Evolutionary conservation across 345 rosid species (phyloP).

Genomic region (Erucastrum elatum): DNA sequence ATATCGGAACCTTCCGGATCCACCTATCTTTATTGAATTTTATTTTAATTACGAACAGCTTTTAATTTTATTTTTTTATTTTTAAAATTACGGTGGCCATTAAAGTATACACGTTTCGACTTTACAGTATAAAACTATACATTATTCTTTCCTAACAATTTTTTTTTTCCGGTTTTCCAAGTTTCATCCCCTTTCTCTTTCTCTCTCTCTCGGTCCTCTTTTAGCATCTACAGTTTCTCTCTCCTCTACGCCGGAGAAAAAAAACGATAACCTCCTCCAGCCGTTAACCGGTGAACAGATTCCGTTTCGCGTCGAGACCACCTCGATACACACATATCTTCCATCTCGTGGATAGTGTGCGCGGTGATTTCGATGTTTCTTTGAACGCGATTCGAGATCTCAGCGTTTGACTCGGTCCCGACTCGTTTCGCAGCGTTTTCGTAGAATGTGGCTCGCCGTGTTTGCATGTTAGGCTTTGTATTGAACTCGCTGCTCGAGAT

Average conservation of each 20-base stretch:
- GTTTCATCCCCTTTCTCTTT: constrained; percentile 38
- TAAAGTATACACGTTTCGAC: constrained; percentile 39
- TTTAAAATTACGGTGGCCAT: constrained; percentile 39
- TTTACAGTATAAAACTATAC: constrained; percentile 62
- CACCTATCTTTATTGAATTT: constrained; percentile 9
- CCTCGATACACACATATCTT: not conserved
- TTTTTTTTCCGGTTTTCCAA: constrained; percentile 67
- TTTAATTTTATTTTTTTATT: constrained; percentile 6
- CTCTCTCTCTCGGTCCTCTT: constrained; percentile 22
- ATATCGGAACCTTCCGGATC: constrained; percentile 38
- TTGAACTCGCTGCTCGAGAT: constrained; percentile 45
- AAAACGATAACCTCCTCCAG: constrained; percentile 37
- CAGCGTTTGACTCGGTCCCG: constrained; percentile 46
- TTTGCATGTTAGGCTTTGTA: constrained; percentile 38
- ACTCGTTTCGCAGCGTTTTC: constrained; percentile 40
- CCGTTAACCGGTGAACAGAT: constrained; percentile 29
- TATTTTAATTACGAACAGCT: constrained; percentile 8
- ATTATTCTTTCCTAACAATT: constrained; percentile 43
- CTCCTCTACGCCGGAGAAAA: constrained; percentile 51
- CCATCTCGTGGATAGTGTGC: constrained; percentile 11
- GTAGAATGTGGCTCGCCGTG: constrained; percentile 70
- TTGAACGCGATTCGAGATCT: constrained; percentile 63
- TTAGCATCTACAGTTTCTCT: constrained; percentile 48
- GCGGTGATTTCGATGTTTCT: constrained; percentile 5
- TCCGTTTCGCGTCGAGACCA: constrained; percentile 1